Evolutionary conservation across 805 yeast genomes (phyloP).

Genomic region (Yarrowia hollandica): DNA sequence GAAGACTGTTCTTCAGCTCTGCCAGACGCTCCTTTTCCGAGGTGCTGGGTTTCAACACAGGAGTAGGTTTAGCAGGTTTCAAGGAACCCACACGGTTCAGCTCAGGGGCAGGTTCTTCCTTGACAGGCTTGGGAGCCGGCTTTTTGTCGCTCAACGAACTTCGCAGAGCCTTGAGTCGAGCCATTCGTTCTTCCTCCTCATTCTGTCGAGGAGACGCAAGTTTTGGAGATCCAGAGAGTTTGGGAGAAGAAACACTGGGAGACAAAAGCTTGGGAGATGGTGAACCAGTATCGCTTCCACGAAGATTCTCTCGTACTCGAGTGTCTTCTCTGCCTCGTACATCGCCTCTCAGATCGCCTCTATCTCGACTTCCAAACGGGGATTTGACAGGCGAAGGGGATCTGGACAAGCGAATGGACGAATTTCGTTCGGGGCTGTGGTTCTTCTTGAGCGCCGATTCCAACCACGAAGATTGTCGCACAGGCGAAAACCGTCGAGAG

Average conservation of each 20-base stretch:
- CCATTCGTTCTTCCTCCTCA: constrained; percentile 10
- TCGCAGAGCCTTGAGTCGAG: constrained; percentile 21
- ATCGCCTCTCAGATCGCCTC: background rate
- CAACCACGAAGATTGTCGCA: constrained; percentile 37
- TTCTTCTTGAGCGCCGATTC: constrained; percentile 37
- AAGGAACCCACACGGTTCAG: constrained; percentile 16
- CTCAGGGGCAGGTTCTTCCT: background rate
- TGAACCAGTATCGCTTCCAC: too few relatives aligned
- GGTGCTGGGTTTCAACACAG: constrained; percentile 25
- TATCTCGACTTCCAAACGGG: constrained; percentile 6
- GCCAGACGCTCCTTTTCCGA: constrained; percentile 32
- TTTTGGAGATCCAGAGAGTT: background rate
- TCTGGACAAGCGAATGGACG: constrained; percentile 20
- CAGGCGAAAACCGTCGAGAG: constrained; percentile 36
- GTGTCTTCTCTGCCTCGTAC: background rate
- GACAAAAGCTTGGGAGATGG: background rate
- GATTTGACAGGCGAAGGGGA: constrained; percentile 31
- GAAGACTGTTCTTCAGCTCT: constrained; percentile 33
- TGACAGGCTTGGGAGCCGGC: constrained; percentile 28
- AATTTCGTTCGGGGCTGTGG: constrained; percentile 20
- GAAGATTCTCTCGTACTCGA: background rate
- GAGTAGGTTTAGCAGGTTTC: background rate
- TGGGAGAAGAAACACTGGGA: background rate
- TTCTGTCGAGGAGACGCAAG: background rate
- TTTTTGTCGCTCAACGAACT: constrained; percentile 16